Evolutionary conservation across 1,139 yeast genomes (phyloP).

Genomic region (Groenewaldozyma sp.): DNA sequence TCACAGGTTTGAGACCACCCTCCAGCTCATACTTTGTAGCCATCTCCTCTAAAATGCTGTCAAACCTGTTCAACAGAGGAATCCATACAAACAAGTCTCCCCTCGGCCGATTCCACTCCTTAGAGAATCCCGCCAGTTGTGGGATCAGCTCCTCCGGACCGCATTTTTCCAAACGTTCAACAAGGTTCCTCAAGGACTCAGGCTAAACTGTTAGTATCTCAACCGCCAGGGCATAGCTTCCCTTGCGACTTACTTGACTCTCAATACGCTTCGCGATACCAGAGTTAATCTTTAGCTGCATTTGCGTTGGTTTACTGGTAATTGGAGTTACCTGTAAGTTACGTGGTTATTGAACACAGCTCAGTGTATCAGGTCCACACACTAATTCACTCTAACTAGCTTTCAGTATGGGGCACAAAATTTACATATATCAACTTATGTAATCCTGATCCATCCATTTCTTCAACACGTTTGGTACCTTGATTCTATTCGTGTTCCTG

Average conservation of each 20-base stretch:
- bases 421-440: constrained; percentile 15
- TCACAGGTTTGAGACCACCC: constrained; percentile 37
- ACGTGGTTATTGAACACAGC: too few relatives aligned
- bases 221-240: too few relatives aligned
- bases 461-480: constrained; percentile 60
- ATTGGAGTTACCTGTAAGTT: too few relatives aligned
- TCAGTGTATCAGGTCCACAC: too few relatives aligned
- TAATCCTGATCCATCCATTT: constrained; percentile 27
- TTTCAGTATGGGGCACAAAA: constrained; percentile 1
- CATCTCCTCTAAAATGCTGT: constrained; percentile 47
- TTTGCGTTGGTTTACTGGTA: too few relatives aligned
- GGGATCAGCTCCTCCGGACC: constrained; percentile 31
- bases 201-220: constrained; percentile 23
- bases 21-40: constrained; percentile 48
- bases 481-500: constrained; percentile 42
- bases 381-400: too few relatives aligned
- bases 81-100: constrained; percentile 77
- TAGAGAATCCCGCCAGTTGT: constrained; percentile 26
- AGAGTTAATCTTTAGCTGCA: constrained; percentile 24
- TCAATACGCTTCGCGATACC: constrained; percentile 23
- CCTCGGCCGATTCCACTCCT: constrained; percentile 54
- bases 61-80: constrained; percentile 65
- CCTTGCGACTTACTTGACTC: constrained; percentile 18
- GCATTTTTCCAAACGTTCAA: constrained; percentile 31
- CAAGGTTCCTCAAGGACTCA: constrained; percentile 34